Percentiles rank a stretch among this genome's conserved stretches.
phyloP scores from a whole-genome alignment of 306 rosid species.

The Vachellia pachyceras region DNA sequence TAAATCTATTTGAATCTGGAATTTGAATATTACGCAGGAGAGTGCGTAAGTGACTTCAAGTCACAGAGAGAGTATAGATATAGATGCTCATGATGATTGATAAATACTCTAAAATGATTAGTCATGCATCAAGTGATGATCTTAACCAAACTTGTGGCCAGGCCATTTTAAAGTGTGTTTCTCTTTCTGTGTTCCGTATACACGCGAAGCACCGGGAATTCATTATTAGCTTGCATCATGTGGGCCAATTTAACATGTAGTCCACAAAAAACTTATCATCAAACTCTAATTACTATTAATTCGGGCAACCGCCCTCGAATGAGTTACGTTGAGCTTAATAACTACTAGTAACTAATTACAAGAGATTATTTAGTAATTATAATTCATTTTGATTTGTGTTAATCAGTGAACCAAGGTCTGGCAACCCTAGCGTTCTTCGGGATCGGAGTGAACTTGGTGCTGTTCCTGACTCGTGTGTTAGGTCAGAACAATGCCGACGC shows the following conservation, averaged over 20 bases:
- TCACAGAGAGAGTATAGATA: neutral
- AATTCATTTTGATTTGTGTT: slow-evolving; percentile 7
- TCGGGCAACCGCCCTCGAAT: neutral
- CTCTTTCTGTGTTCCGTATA: neutral
- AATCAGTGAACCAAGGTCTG: slow-evolving; percentile 90
- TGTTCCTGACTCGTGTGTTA: slow-evolving; percentile 83
- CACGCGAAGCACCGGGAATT: neutral
- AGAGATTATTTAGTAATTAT: too few species aligned
- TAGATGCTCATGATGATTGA: too few species aligned
- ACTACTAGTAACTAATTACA: neutral
- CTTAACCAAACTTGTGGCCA: slow-evolving; percentile 18
- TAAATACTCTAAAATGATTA: neutral
- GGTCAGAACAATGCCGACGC: slow-evolving; percentile 87
- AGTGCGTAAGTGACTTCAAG: neutral
- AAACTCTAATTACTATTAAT: neutral
- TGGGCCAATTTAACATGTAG: neutral
- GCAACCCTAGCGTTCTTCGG: slow-evolving; percentile 96
- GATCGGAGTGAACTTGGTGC: slow-evolving; percentile 90
- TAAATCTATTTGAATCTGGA: too few species aligned
- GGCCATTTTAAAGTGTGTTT: neutral
- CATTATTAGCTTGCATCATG: too few species aligned
- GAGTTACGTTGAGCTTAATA: neutral
- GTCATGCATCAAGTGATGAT: neutral
- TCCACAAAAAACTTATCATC: slow-evolving; percentile 7
- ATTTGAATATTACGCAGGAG: too few species aligned